A percentile compares a stretch with the other conserved stretches of the same genome.
Conservation (phyloP, 306 rosid species). For the Fragaria ananassa region DNA sequence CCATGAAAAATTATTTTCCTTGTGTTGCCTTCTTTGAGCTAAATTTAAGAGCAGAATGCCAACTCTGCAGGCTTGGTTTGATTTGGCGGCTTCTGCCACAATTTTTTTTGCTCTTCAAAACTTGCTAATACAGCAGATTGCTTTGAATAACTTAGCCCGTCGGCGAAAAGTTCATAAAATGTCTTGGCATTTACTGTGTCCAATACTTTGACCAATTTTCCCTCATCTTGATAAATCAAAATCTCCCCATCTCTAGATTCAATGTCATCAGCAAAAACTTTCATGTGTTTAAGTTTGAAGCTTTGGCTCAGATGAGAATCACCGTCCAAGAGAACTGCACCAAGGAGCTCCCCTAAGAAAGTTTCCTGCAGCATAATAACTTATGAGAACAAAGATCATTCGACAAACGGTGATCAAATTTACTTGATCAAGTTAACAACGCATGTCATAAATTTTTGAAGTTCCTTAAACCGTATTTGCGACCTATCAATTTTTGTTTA, state of each 20-base stretch:
- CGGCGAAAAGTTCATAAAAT: conserved; percentile 45
- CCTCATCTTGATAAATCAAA: conserved; percentile 38
- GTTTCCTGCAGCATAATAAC: conserved; percentile 47
- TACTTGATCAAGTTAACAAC: not conserved
- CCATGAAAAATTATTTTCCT: not conserved
- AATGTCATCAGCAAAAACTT: conserved; percentile 48
- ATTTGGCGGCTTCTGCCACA: conserved; percentile 46
- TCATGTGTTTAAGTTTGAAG: conserved; percentile 40
- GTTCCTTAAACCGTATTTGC: not conserved
- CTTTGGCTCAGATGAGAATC: conserved; percentile 34
- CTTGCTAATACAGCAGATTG: conserved; percentile 73
- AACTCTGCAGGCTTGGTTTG: conserved; percentile 17
- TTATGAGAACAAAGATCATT: not conserved
- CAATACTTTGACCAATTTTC: conserved; percentile 57
- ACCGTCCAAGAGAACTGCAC: conserved; percentile 48
- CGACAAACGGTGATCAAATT: not conserved
- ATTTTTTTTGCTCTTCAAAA: conserved; percentile 55
- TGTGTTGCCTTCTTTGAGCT: conserved; percentile 7
- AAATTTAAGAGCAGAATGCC: not conserved
- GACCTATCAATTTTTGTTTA: not conserved
- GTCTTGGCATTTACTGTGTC: conserved; percentile 36
- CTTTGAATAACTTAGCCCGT: conserved; percentile 43
- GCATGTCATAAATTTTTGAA: not conserved
- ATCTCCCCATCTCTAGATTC: conserved; percentile 62
- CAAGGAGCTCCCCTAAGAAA: conserved; percentile 77